Evolutionary conservation across 1,139 yeast species (phyloP), one percentile per base, ranked within the genome.

Genomic region (Meyerozyma smithsonii): DNA sequence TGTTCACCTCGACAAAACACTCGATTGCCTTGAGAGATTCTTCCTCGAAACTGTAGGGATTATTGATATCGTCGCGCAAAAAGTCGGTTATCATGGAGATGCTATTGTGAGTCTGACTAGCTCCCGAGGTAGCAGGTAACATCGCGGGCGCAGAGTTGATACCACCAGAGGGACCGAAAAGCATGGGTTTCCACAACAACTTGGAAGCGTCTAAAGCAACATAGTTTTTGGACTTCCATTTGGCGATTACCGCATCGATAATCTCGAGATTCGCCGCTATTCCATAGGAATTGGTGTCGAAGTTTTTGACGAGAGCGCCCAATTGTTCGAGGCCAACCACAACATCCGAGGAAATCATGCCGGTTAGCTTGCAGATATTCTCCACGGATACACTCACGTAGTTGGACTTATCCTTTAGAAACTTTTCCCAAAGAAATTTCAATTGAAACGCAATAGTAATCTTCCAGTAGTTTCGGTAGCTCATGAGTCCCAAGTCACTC

Each of bases 381-480:
- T 79, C 76, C 16, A 89, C 69, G 1, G 90, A 74, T 2, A 81
- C 41, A 0, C 56, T 45, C 5, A 55, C 24, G 14, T 26, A 24
- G 35, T 40, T 30, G 41, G 46, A 37, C 3, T 45, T 38, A 2
- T 43, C 37, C 3, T 11, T 17, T 11, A 59, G 37, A 7, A 58
- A 59, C 35, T 51, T 56, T 1, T 49, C 46, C 37, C 62, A 54
- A 8, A 81, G 49, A 8, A 60, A 61, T 33, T 50, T 51, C 33
- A 69, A 51, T 37, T 59, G 58, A 32, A 51, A 67, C 17, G 89
- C 84, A 15, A 87, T 66, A 5, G 83, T 68, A 2, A 80, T 62
- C 49, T 77, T 81, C 97, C 98, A 92, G 58, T 85, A 92, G 51
- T 82, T 85, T 47, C 95, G 69, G 59, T 92, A 92, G 47, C 96